phyloP scores from a whole-genome alignment of 441 rosid species.

The Hura crepitans region DNA sequence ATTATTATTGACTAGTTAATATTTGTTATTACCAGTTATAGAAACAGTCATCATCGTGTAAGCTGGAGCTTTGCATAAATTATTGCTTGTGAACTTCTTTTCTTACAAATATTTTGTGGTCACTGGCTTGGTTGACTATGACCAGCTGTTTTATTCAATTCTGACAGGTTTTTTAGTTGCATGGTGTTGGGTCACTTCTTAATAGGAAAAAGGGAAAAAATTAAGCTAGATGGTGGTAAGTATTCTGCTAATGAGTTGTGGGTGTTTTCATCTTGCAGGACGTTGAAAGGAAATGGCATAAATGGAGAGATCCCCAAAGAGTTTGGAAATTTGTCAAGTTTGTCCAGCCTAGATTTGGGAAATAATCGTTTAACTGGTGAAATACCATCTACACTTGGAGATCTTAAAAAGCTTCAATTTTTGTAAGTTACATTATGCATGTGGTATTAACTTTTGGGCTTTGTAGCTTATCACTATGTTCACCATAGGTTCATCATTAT shows the following conservation, averaged over 20 bases:
- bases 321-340: conserved; percentile 73
- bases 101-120: neutral
- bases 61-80: conserved; percentile 1
- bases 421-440: conserved; percentile 50
- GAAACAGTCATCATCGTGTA: neutral
- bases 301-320: conserved; percentile 76
- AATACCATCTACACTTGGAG: conserved; percentile 76
- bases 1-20: neutral
- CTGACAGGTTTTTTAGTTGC: neutral
- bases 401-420: conserved; percentile 82
- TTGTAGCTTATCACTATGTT: conserved; percentile 11
- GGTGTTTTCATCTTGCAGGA: conserved; percentile 43
- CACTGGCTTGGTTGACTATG: neutral
- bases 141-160: neutral
- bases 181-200: neutral
- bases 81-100: neutral
- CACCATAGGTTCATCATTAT: neutral
- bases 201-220: neutral
- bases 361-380: conserved; percentile 65
- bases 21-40: neutral
- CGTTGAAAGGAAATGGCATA: conserved; percentile 81
- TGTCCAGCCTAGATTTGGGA: conserved; percentile 81
- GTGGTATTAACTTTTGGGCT: conserved; percentile 16
- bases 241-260: conserved; percentile 3
- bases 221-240: neutral